These are phyloP conservation scores for Chalara sp. DNA, from an alignment of 2,329 filamentous ascomycete species.

Conservation along the genomic window DNA sequence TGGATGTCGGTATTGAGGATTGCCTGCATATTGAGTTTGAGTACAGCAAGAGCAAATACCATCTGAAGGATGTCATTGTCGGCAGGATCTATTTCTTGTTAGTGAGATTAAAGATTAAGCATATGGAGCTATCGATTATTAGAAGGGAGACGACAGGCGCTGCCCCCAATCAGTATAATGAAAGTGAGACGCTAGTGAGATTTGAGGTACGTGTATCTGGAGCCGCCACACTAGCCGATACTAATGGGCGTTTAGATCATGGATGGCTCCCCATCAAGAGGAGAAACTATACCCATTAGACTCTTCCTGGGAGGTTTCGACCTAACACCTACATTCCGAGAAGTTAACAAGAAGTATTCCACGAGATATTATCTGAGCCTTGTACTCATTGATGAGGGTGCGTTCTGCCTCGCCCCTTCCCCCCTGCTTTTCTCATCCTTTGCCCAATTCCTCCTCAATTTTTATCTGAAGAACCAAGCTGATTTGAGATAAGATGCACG, in stretches of 20 bases:
- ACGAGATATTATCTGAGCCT: conserved; percentile 96
- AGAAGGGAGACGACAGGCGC: conserved; percentile 92
- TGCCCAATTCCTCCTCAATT: neutral
- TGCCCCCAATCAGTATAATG: conserved; percentile 97
- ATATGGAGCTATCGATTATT: conserved; percentile 99
- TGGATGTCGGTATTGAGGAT: conserved; percentile 99
- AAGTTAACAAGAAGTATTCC: conserved; percentile 99
- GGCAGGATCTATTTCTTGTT: conserved; percentile 97
- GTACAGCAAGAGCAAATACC: conserved; percentile 98
- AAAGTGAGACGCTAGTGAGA: conserved; percentile 94
- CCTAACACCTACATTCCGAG: conserved; percentile 93
- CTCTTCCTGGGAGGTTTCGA: conserved; percentile 97
- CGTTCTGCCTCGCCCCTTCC: conserved; percentile 1
- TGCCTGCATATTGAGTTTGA: conserved; percentile 99
- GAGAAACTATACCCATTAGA: conserved; percentile 90
- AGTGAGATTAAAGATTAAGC: conserved; percentile 97
- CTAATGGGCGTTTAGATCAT: conserved; percentile 60
- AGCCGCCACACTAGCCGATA: neutral
- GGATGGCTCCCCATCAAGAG: conserved; percentile 95
- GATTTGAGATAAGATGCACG: conserved; percentile 62
- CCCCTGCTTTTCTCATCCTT: neutral
- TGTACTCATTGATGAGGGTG: conserved; percentile 91
- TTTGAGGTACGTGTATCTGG: conserved; percentile 62
- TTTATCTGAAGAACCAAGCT: neutral
- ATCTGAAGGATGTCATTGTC: conserved; percentile 98